Conservation (phyloP, 139 green algal genomes). For the Chlamydomonas applanata region DNA sequence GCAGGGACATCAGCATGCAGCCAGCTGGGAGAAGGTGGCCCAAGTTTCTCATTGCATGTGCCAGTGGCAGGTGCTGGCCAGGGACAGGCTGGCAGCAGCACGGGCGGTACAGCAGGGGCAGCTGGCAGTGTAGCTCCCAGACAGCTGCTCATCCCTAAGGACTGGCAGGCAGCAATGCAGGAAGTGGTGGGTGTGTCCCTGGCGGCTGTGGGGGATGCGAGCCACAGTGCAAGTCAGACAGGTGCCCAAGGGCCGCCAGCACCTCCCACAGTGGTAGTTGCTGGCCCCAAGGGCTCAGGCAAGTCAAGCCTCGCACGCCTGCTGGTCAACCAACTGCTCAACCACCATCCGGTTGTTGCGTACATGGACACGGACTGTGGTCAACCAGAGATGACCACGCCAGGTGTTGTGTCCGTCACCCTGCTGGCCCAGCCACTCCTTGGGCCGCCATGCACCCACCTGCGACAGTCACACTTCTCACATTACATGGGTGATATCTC, state of each 20-base stretch:
- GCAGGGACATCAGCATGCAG: too few species aligned
- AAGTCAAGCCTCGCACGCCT: slow-evolving; percentile 80
- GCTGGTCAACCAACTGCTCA: slow-evolving; percentile 66
- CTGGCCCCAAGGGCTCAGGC: slow-evolving; percentile 73
- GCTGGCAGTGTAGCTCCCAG: too few species aligned
- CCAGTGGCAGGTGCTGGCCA: too few species aligned
- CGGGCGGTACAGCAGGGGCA: too few species aligned
- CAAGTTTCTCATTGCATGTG: too few species aligned
- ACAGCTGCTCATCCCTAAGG: neutral
- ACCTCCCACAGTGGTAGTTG: slow-evolving; percentile 46
- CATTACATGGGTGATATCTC: slow-evolving; percentile 60
- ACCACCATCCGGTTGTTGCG: slow-evolving; percentile 46
- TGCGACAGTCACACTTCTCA: neutral
- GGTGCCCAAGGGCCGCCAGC: neutral
- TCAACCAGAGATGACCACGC: slow-evolving; percentile 83
- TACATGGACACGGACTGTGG: slow-evolving; percentile 86
- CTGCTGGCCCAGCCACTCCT: slow-evolving; percentile 54
- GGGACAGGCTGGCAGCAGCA: too few species aligned
- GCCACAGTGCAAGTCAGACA: neutral
- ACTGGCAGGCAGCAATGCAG: neutral
- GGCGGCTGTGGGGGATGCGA: neutral
- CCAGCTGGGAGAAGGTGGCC: too few species aligned
- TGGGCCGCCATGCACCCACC: slow-evolving; percentile 66
- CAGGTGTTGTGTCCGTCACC: slow-evolving; percentile 72
- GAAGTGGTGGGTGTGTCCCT: slow-evolving; percentile 1